Evolutionary conservation across 2,329 filamentous ascomycete species (phyloP), one percentile per base, ranked within the genome.

Genomic region (Diaporthe citriasiana): DNA sequence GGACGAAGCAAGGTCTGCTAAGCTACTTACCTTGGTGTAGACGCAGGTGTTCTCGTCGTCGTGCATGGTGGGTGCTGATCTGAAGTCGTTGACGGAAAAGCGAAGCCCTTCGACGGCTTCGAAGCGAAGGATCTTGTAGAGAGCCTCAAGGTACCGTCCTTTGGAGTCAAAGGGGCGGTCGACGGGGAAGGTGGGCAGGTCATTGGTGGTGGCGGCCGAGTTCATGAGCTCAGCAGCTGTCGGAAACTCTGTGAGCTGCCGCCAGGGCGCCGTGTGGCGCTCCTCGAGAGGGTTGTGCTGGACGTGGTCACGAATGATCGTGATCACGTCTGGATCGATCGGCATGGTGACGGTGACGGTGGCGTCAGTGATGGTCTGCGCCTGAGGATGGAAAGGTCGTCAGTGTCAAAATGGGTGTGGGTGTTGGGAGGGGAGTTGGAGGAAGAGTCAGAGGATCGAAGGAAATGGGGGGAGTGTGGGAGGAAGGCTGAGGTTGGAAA

Each of bases 91-190:
- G 0, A 97, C 88, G 0, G 93, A 91, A 75, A 90, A 87, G 9
- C 95, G 89, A 0, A 98, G 85, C 0, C 92, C 88, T 17, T 93
- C 89, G 4, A 94, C 85, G 0, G 91, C 89, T 79, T 98, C 95
- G 79, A 95, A 93, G 3, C 95, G 89, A 10, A 95, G 86, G 1
- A 98, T 88, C 4, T 90, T 86, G 79, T 97, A 97, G 66, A 97
- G 94, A 0, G 90, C 88, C 42, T 90, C 85, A 0, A 98, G 85
- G 73, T 97, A 98, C 0, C 87, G 85, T 1, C 90, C 86, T 59
- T 89, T 92, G 6, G 86, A 90, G 0, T 82, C 76, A 86, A 92
- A 96, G 0, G 91, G 84, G 0, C 86, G 85, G 0, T 88, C 76
- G 27, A 91, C 84, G 9, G 84, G 84, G 77, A 94, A 94, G 0